phyloP scores from a whole-genome alignment of 106 monocot genomes.

The Acanthochlamys bracteata region DNA sequence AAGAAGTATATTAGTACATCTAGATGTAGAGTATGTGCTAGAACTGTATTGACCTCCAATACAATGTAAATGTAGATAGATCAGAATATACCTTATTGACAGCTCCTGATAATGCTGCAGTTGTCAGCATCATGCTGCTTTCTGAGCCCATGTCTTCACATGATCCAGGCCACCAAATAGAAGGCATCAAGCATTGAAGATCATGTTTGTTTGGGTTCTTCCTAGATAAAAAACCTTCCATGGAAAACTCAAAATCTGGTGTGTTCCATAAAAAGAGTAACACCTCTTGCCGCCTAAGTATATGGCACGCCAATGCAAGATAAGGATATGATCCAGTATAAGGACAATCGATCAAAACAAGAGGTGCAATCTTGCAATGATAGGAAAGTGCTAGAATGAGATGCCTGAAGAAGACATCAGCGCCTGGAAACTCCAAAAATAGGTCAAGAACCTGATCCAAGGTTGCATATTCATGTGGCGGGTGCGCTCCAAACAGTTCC shows the following conservation, averaged over 20 bases:
- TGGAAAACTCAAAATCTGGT: slow-evolving; percentile 48
- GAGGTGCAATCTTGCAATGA: slow-evolving; percentile 56
- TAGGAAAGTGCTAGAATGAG: slow-evolving; percentile 64
- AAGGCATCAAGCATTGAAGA: slow-evolving; percentile 66
- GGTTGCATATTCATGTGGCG: slow-evolving; percentile 56
- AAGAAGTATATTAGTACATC: too few species aligned
- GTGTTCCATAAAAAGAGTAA: slow-evolving; percentile 80
- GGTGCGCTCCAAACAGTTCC: slow-evolving; percentile 44
- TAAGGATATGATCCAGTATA: slow-evolving; percentile 82
- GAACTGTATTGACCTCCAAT: too few species aligned
- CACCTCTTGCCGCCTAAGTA: slow-evolving; percentile 56
- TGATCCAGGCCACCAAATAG: slow-evolving; percentile 93
- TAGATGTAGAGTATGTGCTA: too few species aligned
- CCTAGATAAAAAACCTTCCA: slow-evolving; percentile 81
- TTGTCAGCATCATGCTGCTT: slow-evolving; percentile 69
- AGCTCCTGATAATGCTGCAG: slow-evolving; percentile 63
- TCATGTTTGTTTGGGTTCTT: slow-evolving; percentile 89
- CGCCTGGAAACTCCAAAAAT: slow-evolving; percentile 57
- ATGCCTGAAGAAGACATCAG: slow-evolving; percentile 43
- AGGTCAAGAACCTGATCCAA: slow-evolving; percentile 60
- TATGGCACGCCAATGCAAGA: slow-evolving; percentile 68
- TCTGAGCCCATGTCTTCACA: slow-evolving; percentile 72
- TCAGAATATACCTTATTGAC: slow-evolving; percentile 47
- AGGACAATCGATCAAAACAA: slow-evolving; percentile 79
- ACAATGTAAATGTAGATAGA: too few species aligned